Conservation (phyloP, 2,329 filamentous ascomycete genomes). For the Rachicladosporium sp. region DNA sequence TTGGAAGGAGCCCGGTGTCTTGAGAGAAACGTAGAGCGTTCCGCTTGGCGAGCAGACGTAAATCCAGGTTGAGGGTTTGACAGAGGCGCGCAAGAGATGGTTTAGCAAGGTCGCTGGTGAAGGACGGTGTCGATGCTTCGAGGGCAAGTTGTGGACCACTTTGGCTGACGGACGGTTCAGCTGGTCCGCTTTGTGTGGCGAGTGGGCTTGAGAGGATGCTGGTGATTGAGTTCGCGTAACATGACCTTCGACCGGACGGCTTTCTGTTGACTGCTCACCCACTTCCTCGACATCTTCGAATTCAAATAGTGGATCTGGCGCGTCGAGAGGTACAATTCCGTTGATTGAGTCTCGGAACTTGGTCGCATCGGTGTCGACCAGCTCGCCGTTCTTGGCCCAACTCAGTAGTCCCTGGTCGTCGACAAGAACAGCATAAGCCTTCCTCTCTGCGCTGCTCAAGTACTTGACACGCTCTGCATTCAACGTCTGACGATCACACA, state of each 20-base stretch:
- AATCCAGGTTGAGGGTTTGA: conserved; percentile 82
- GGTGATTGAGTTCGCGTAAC: no score
- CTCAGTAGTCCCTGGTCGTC: conserved; percentile 61
- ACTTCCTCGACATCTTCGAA: no score
- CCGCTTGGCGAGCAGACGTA: conserved; percentile 79
- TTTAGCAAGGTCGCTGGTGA: conserved; percentile 65
- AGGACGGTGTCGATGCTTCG: conserved; percentile 31
- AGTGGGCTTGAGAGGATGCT: no score
- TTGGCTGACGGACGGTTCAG: no score
- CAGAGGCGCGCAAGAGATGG: conserved; percentile 61
- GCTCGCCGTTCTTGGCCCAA: conserved; percentile 72
- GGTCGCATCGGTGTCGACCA: conserved; percentile 61
- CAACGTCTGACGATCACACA: conserved; percentile 60
- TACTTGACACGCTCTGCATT: conserved; percentile 74
- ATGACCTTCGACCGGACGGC: no score
- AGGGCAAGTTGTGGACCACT: no score
- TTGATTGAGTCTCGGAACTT: conserved; percentile 66
- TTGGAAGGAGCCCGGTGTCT: conserved; percentile 73
- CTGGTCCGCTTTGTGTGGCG: no score
- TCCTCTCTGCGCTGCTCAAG: conserved; percentile 67
- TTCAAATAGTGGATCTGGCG: conserved; percentile 20
- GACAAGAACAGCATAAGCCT: conserved; percentile 66
- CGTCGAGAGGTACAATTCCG: conserved; percentile 37
- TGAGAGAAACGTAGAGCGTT: conserved; percentile 78
- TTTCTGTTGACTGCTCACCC: no score